Percentiles rank a stretch among this genome's conserved stretches.
These are phyloP conservation scores for Kappamyces sp. DNA, from an alignment of 192 early-diverging fungal genomes.

Conservation along the genomic window DNA sequence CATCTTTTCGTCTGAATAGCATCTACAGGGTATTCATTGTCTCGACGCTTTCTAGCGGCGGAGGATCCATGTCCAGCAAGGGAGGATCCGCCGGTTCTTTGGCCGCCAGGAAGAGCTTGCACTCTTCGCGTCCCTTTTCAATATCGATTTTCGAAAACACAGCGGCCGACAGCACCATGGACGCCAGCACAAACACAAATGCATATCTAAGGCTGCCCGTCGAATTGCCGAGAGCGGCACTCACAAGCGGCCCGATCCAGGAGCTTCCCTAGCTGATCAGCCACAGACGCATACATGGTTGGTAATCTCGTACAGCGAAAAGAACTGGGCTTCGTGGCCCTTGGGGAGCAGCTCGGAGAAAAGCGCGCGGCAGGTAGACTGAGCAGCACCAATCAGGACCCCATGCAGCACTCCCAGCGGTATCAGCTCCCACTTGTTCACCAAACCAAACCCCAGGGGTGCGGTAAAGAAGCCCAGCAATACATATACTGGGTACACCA, in stretches of 20 bases:
- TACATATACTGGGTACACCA: slow-evolving; percentile 51
- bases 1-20: too few relatives aligned
- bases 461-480: slow-evolving; percentile 49
- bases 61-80: too few relatives aligned
- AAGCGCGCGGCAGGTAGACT: slow-evolving; percentile 47
- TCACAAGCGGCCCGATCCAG: slow-evolving; percentile 65
- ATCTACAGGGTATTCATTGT: too few relatives aligned
- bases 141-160: slow-evolving; percentile 52
- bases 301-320: slow-evolving; percentile 50
- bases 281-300: slow-evolving; percentile 14
- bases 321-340: slow-evolving; percentile 63
- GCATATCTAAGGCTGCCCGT: slow-evolving; percentile 49
- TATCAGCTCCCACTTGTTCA: slow-evolving; percentile 46
- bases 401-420: slow-evolving; percentile 49
- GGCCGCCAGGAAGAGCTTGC: too few relatives aligned
- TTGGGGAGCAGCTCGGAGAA: slow-evolving; percentile 56
- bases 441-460: slow-evolving; percentile 37
- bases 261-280: slow-evolving; percentile 33
- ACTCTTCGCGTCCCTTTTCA: slow-evolving; percentile 31
- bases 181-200: slow-evolving; percentile 49
- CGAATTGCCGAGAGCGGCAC: slow-evolving; percentile 50
- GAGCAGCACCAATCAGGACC: slow-evolving; percentile 42
- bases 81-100: too few relatives aligned
- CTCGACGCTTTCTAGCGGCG: too few relatives aligned
- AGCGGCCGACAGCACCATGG: slow-evolving; percentile 45